Conservation (phyloP, 2,329 filamentous ascomycete genomes). For the Alternaria brassicae region DNA sequence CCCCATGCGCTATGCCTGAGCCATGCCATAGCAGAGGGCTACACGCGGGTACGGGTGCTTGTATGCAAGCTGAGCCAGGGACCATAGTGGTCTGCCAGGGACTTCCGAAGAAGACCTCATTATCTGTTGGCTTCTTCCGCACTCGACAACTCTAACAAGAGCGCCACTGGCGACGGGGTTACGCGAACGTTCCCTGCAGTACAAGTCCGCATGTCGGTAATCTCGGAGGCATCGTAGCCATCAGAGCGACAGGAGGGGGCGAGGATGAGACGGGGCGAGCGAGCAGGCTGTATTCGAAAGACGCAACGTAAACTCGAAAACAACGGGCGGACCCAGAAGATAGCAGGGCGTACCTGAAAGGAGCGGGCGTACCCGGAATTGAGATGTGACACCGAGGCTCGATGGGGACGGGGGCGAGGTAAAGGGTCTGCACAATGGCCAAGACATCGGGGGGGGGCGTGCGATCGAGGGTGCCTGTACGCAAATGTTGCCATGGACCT, state of each 20-base stretch:
- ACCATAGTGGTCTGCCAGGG: slow-evolving; percentile 37
- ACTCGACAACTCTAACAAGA: slow-evolving; percentile 25
- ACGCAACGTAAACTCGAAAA: slow-evolving; percentile 10
- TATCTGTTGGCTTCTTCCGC: slow-evolving; percentile 43
- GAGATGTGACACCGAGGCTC: slow-evolving; percentile 6
- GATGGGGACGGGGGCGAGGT: slow-evolving; percentile 5
- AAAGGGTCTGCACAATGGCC: slow-evolving; percentile 18
- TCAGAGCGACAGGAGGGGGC: not conserved
- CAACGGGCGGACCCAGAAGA: slow-evolving; percentile 8
- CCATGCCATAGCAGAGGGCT: not conserved
- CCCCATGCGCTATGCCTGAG: not conserved
- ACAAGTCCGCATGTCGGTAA: slow-evolving; percentile 14
- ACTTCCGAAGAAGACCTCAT: slow-evolving; percentile 17
- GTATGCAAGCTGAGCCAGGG: slow-evolving; percentile 36
- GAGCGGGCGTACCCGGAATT: slow-evolving; percentile 12
- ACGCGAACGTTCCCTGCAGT: slow-evolving; percentile 28
- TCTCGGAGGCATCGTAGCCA: not conserved
- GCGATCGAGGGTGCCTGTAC: slow-evolving; percentile 29
- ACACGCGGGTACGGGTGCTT: slow-evolving; percentile 17
- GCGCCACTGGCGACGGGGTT: slow-evolving; percentile 30
- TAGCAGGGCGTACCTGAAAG: slow-evolving; percentile 20
- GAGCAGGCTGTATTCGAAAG: slow-evolving; percentile 10
- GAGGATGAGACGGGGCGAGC: slow-evolving; percentile 2
- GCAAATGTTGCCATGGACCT: slow-evolving; percentile 31
- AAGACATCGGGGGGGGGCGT: slow-evolving; percentile 17